Conservation (phyloP, 1,139 yeast species). For the Candida gigantensis region DNA sequence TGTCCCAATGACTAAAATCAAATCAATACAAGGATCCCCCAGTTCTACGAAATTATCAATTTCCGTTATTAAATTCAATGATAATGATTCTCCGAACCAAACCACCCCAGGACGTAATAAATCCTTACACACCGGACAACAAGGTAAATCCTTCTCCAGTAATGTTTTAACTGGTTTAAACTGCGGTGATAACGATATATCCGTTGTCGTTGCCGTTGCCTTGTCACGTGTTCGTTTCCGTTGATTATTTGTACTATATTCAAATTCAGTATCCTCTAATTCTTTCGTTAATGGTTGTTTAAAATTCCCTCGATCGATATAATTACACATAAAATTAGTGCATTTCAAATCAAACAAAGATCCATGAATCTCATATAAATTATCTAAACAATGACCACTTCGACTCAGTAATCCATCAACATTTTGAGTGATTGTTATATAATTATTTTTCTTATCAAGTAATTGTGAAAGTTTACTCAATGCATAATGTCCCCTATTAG, state of each 20-base stretch:
- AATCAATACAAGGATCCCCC: slow-evolving; percentile 55
- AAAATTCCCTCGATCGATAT: slow-evolving; percentile 51
- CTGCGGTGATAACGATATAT: slow-evolving; percentile 38
- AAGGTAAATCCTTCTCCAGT: slow-evolving; percentile 59
- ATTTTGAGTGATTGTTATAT: slow-evolving; percentile 76
- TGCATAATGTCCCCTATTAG: slow-evolving; percentile 74
- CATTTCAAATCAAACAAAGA: slow-evolving; percentile 71
- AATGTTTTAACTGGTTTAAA: slow-evolving; percentile 50
- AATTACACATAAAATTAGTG: slow-evolving; percentile 73
- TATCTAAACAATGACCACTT: slow-evolving; percentile 57
- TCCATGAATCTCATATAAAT: slow-evolving; percentile 74
- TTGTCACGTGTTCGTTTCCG: slow-evolving; percentile 14
- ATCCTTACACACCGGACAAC: slow-evolving; percentile 67
- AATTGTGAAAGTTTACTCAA: slow-evolving; percentile 50
- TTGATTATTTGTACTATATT: slow-evolving; percentile 23
- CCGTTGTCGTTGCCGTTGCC: slow-evolving; percentile 4
- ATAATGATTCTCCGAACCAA: slow-evolving; percentile 89
- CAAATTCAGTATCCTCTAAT: slow-evolving; percentile 42
- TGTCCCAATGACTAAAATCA: slow-evolving; percentile 81
- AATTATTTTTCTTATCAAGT: slow-evolving; percentile 22
- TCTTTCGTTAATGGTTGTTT: slow-evolving; percentile 66
- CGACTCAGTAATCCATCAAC: slow-evolving; percentile 74
- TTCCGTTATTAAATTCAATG: slow-evolving; percentile 57
- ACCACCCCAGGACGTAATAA: slow-evolving; percentile 84
- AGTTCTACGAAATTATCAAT: slow-evolving; percentile 73